Conservation (phyloP, 1,139 yeast species). For the Blastobotrys capitulatus region DNA sequence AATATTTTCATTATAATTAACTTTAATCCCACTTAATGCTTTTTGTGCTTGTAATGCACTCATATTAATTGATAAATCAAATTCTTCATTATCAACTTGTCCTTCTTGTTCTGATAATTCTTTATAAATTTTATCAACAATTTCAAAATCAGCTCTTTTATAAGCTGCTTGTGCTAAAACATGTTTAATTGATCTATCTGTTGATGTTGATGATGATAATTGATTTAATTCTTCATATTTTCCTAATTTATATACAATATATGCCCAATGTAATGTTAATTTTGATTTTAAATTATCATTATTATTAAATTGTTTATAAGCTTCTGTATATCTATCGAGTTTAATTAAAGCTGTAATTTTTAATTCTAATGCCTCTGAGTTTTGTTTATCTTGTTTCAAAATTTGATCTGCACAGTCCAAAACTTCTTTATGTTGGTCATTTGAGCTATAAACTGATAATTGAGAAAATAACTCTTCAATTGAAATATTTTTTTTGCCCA, state of each 20-base stretch:
- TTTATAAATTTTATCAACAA: conserved; percentile 53
- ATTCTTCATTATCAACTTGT: conserved; percentile 30
- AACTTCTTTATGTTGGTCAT: conserved; percentile 45
- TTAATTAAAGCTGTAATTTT: conserved; percentile 67
- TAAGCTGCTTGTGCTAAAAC: conserved; percentile 79
- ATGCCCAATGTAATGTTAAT: conserved; percentile 49
- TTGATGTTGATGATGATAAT: too few species aligned
- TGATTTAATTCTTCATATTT: conserved; percentile 43
- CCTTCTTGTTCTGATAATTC: conserved; percentile 13
- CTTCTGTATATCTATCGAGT: conserved; percentile 60
- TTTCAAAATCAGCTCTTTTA: conserved; percentile 52
- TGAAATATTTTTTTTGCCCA: conserved; percentile 17
- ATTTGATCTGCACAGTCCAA: conserved; percentile 41
- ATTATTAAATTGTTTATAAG: conserved; percentile 37
- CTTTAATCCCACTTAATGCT: conserved; percentile 14
- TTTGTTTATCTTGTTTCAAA: conserved; percentile 41
- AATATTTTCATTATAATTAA: conserved; percentile 12
- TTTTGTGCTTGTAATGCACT: conserved; percentile 61
- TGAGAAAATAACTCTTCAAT: conserved; percentile 37
- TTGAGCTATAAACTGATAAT: conserved; percentile 42
- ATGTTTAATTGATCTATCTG: conserved; percentile 55
- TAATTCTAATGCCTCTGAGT: conserved; percentile 50
- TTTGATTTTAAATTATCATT: conserved; percentile 12
- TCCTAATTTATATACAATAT: conserved; percentile 65
- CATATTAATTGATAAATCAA: conserved; percentile 66